Evolutionary conservation across 2,329 filamentous ascomycete species (phyloP), one percentile per base, ranked within the genome.

Genomic region (Zymoseptoria brevis): DNA sequence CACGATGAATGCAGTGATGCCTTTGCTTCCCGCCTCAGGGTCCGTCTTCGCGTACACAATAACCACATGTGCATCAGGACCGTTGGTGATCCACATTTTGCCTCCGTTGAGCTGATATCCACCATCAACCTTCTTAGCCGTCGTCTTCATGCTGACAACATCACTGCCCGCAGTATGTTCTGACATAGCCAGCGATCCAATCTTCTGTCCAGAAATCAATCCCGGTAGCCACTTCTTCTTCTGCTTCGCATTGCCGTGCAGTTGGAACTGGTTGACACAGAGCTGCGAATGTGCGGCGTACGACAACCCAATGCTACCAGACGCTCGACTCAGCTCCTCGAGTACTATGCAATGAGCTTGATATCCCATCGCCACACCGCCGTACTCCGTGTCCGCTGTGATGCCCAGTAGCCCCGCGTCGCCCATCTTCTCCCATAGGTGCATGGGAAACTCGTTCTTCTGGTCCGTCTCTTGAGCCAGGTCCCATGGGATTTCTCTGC

Each of bases 1-100:
- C 48, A 97, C 89, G 35, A 99, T 81, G 77, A 97, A 96, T 7
- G 93, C 93, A 0, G 93, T 96, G 73, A 99, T 96, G 58, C 94
- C 94, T 76, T 93, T 96, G 64, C 87, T 90, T 1, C 80, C 90
- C 61, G 83, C 86, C 11, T 87, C 82, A 0, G 92, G 92, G 59
- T 87, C 82, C 0, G 93, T 96, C 80, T 97, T 97, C 57, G 93
- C 93, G 74, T 99, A 99, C n/a, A 99, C 91, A 57, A 99, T 85
- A 57, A 97, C 86, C 50, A 88, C 81, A 74, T 96, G 84, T n/a
- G 94, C 94, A 72, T 97, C 92, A 0, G 93, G 93, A 4, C 93
- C 85, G 75, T 99, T 99, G 62, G 93, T 99, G 73, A 99, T 99
- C 93, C 93, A 99, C 93, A 97, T 96, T 81, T 99, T 96, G 61